Evolutionary conservation across 2,329 filamentous ascomycete genomes (phyloP).

Genomic region (Ophiostoma populinum): DNA sequence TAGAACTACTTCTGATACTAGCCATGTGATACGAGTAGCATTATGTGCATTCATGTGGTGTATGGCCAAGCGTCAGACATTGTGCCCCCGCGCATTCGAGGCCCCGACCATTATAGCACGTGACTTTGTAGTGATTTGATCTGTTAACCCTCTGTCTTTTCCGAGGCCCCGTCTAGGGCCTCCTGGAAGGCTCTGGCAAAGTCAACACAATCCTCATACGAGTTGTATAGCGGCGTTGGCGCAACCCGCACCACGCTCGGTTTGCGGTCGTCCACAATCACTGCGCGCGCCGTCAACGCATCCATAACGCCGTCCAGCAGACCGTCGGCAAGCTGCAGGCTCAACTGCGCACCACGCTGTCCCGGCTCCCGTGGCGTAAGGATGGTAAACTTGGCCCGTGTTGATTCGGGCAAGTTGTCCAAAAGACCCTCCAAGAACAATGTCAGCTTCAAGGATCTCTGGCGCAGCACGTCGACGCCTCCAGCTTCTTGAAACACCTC

Average conservation of each 20-base stretch:
- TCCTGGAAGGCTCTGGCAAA: slow-evolving; percentile 7
- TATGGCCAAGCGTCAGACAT: no score
- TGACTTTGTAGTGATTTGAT: no score
- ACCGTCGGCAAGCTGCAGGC: slow-evolving; percentile 48
- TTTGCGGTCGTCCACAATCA: slow-evolving; percentile 68
- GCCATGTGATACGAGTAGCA: no score
- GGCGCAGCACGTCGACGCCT: slow-evolving; percentile 47
- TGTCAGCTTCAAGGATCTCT: slow-evolving; percentile 57
- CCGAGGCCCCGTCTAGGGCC: background rate
- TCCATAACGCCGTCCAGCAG: slow-evolving; percentile 52
- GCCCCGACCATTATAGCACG: no score
- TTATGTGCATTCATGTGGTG: no score
- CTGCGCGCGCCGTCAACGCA: slow-evolving; percentile 46
- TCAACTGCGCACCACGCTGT: slow-evolving; percentile 64
- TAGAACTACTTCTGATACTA: no score
- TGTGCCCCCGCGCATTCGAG: no score
- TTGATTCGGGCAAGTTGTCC: slow-evolving; percentile 20
- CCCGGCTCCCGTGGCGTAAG: slow-evolving; percentile 53
- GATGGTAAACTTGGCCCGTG: slow-evolving; percentile 32
- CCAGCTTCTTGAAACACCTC: slow-evolving; percentile 54
- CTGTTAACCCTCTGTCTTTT: background rate
- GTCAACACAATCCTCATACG: slow-evolving; percentile 41
- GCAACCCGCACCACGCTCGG: slow-evolving; percentile 74
- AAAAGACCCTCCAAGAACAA: slow-evolving; percentile 59
- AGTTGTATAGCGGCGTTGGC: slow-evolving; percentile 71